Evolutionary conservation across 495 filamentous ascomycete species (phyloP), one percentile per base, ranked within the genome.

Genomic region (Corynascus novoguineensis): DNA sequence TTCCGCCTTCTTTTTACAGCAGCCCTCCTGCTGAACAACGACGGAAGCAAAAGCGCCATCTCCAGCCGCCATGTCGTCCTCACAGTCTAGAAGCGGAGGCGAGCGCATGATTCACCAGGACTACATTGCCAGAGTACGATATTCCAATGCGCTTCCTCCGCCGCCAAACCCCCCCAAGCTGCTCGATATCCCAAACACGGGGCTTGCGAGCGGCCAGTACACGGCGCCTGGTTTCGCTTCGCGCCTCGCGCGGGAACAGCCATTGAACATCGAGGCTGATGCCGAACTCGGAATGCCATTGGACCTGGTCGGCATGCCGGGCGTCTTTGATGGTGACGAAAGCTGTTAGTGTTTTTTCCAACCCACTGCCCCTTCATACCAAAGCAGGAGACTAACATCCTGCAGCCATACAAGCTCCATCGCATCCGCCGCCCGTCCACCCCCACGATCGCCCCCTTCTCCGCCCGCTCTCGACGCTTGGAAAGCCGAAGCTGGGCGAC

Each of bases 281-380:
- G 92, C 91, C 19, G 95, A 97, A 75, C 83, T 96, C 56, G 93
- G 95, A 34, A 97, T 98, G 92, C 90, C 89, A 37, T 83, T 98
- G 69, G 92, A 98, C 69, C 75, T 98, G 42, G 86, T 97, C 41
- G 93, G 95, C 60, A 86, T 97, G 70, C 95, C 95, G 6, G 88
- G 91, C 0, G 82, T 97, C 41, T 96, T 97, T 67, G 83, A 97
- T 60, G 92, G 92, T 53, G 89, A 98, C 73, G 93, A 98, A 77
- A 88, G 86, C 72, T 88, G 93, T 97, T 79, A 63, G 90, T 81
- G 14, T 19, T 41, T 9, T 17, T n/a, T n/a, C n/a, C n/a, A n/a
- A 31, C 37, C 37, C 0, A 6, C 32, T 41, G 17, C 42, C 46
- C 7, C 9, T 45, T 9, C 37, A 38, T n/a, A 5, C 27, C 32